Percentiles rank a stretch among this genome's conserved stretches.
phyloP scores from a whole-genome alignment of 2,329 filamentous ascomycete species.

The Neonectria coccinea region DNA sequence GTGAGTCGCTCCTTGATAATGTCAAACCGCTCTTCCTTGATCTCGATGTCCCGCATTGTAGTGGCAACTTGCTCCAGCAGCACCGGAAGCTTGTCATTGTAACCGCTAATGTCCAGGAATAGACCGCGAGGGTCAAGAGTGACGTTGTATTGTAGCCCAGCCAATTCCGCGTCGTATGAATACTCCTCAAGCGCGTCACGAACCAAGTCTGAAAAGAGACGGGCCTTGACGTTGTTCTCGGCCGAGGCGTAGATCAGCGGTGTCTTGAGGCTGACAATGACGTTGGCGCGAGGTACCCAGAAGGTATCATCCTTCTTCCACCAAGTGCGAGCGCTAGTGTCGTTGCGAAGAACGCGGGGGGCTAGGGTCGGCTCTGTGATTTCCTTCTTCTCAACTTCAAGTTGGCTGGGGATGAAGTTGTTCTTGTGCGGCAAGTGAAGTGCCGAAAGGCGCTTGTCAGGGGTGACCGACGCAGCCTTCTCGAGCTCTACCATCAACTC shows the following conservation, averaged over 20 bases:
- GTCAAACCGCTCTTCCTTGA: constrained; percentile 88
- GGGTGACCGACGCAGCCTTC: constrained; percentile 69
- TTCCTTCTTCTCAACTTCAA: constrained; percentile 95
- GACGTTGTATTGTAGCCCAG: constrained; percentile 88
- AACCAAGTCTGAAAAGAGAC: constrained; percentile 86
- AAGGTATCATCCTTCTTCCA: constrained; percentile 99
- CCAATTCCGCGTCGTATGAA: constrained; percentile 94
- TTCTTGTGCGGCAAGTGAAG: constrained; percentile 93
- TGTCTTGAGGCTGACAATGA: constrained; percentile 83
- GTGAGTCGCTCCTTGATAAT: constrained; percentile 89
- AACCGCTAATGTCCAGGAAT: constrained; percentile 84
- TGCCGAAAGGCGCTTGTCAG: constrained; percentile 71
- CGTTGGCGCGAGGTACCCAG: constrained; percentile 95
- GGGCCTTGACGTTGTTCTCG: constrained; percentile 80
- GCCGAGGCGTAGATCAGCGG: constrained; percentile 84
- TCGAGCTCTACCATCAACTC: constrained; percentile 80
- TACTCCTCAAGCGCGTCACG: constrained; percentile 92
- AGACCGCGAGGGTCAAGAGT: constrained; percentile 78
- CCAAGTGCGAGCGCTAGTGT: constrained; percentile 85
- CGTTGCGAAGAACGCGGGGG: constrained; percentile 87
- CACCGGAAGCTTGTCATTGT: constrained; percentile 95
- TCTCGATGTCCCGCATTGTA: constrained; percentile 84
- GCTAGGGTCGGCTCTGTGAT: constrained; percentile 78
- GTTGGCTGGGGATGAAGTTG: constrained; percentile 92
- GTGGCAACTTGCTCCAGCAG: constrained; percentile 88